Evolutionary conservation across 768 basidiomycete genomes (phyloP).

Genomic region (Mycena albidolilacea): DNA sequence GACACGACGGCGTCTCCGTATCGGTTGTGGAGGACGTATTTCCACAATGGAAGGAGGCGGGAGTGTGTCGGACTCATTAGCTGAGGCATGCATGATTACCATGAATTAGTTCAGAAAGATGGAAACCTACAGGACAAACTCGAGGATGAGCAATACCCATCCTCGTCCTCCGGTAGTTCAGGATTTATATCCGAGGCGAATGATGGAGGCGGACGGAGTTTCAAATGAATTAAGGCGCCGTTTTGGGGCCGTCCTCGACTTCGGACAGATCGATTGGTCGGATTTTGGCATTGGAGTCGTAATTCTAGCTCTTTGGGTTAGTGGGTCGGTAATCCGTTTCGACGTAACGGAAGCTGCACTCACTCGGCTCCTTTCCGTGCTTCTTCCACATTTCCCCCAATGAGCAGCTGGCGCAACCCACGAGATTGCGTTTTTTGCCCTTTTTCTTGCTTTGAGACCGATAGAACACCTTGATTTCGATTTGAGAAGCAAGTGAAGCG

Average conservation of each 20-base stretch:
- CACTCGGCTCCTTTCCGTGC: slow-evolving; percentile 63
- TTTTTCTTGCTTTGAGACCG: slow-evolving; percentile 76
- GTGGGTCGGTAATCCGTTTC: slow-evolving; percentile 10
- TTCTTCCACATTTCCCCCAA: slow-evolving; percentile 68
- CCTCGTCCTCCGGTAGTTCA: slow-evolving; percentile 13
- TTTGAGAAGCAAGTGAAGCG: slow-evolving; percentile 52
- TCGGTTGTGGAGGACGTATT: slow-evolving; percentile 34
- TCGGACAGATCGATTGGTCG: slow-evolving; percentile 47
- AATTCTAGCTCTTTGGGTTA: slow-evolving; percentile 58
- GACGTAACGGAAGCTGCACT: slow-evolving; percentile 38
- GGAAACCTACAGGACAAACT: slow-evolving; percentile 36
- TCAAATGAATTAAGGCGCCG: slow-evolving; percentile 44
- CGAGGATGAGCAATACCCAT: slow-evolving; percentile 34
- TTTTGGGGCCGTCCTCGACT: slow-evolving; percentile 61
- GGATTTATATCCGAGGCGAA: slow-evolving; percentile 20
- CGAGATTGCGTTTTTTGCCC: slow-evolving; percentile 66
- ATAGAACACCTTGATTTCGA: slow-evolving; percentile 73
- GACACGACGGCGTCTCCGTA: slow-evolving; percentile 49
- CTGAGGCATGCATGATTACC: not conserved
- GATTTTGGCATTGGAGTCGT: slow-evolving; percentile 58
- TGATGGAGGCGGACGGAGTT: slow-evolving; percentile 39
- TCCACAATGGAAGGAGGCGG: slow-evolving; percentile 38
- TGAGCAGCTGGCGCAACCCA: slow-evolving; percentile 66
- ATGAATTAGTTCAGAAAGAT: not conserved
- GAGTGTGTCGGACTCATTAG: slow-evolving; percentile 37